These are phyloP conservation scores for Thymus quinquecostatus DNA, from an alignment of 257 asterid genomes.

Conservation along the genomic window DNA sequence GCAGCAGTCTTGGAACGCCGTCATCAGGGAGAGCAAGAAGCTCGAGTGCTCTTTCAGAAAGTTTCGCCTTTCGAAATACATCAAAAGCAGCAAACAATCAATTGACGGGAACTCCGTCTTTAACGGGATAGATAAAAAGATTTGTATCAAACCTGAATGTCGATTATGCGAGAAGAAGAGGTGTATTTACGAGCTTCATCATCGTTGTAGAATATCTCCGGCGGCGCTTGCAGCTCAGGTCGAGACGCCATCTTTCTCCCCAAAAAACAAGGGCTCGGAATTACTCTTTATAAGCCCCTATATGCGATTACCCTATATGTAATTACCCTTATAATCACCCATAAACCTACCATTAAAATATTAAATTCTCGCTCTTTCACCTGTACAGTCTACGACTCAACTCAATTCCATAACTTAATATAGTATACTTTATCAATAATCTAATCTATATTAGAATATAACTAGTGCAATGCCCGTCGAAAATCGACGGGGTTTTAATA, in stretches of 20 bases:
- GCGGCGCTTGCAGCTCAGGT: conserved; percentile 97
- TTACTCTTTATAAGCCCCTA: too few relatives aligned
- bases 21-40: conserved; percentile 90
- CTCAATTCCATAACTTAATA: too few relatives aligned
- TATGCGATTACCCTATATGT: too few relatives aligned
- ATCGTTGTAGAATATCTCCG: conserved; percentile 89
- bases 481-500: too few relatives aligned
- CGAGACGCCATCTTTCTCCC: conserved; percentile 62
- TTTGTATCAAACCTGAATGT: conserved; percentile 63
- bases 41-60: conserved; percentile 92
- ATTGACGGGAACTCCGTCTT: neutral
- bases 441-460: too few relatives aligned
- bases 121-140: neutral
- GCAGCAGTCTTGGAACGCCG: conserved; percentile 74
- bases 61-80: conserved; percentile 61
- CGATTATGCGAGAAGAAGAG: conserved; percentile 93
- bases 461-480: too few relatives aligned
- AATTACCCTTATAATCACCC: too few relatives aligned
- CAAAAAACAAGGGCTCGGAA: neutral
- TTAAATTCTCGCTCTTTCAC: too few relatives aligned
- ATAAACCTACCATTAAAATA: too few relatives aligned
- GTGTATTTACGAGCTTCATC: conserved; percentile 97
- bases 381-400: too few relatives aligned
- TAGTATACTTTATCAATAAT: too few relatives aligned
- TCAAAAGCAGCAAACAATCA: conserved; percentile 8